phyloP scores from a whole-genome alignment of 2,329 filamentous ascomycete genomes.

The Emmonsiellopsis sp. region DNA sequence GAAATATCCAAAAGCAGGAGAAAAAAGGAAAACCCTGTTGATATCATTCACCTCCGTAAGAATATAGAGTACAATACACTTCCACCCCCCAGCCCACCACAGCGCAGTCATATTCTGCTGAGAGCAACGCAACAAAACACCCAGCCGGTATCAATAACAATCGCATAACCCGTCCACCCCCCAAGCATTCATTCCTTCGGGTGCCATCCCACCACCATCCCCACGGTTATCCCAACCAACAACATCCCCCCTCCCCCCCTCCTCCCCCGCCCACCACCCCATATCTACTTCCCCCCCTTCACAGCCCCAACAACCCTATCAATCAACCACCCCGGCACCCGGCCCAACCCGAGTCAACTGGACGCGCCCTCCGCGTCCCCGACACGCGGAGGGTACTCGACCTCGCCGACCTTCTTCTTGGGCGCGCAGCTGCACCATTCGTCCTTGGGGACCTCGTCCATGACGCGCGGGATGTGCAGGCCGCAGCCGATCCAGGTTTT shows the following conservation, averaged over 20 bases:
- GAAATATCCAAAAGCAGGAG: neutral
- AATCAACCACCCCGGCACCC: neutral
- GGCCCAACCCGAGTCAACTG: neutral
- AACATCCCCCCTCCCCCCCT: no score
- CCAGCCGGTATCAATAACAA: neutral
- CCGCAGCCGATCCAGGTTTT: constrained; percentile 47
- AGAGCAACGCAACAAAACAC: neutral
- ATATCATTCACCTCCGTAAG: no score
- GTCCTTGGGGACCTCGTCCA: constrained; percentile 41
- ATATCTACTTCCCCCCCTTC: no score
- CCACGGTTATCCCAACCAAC: no score
- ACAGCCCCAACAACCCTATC: no score
- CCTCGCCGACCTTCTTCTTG: constrained; percentile 43
- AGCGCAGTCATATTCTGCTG: no score
- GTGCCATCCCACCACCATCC: no score
- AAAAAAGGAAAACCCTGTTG: neutral
- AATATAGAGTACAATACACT: no score
- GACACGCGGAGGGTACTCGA: constrained; percentile 47
- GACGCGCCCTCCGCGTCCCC: constrained; percentile 16
- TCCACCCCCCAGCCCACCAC: no score
- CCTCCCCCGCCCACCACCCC: no score
- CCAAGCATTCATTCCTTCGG: no score
- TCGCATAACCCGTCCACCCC: neutral
- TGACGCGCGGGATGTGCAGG: constrained; percentile 42
- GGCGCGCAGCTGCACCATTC: constrained; percentile 50